Evolutionary conservation across 495 filamentous ascomycete species (phyloP), one percentile per base, ranked within the genome.

Genomic region (Sordaria brevicollis): DNA sequence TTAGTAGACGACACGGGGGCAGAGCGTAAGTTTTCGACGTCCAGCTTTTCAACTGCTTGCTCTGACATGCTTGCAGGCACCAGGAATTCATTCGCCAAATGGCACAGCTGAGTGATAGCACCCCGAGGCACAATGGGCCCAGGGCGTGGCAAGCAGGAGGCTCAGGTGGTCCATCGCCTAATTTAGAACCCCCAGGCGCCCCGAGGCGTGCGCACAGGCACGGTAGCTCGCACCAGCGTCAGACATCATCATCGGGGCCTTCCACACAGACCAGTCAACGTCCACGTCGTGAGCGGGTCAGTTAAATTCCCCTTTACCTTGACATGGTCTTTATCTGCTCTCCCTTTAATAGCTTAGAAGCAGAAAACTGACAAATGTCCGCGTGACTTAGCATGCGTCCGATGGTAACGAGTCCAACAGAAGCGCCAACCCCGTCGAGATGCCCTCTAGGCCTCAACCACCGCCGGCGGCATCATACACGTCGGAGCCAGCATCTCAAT

Each of bases 151-250:
- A 70, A 62, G 71, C 74, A 2, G 72, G 76, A 9, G 81, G n/a
- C n/a, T n/a, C n/a, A n/a, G n/a, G 80, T 35, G 79, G 81, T 31
- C 78, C 79, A 8, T 81, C 81, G 25, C 81, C 82, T 5, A 75
- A 79, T 4, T 74, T 70, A 13, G 82, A 84, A 41, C 57, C 71
- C 5, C 62, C 72, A 17, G 81, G 83, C 29, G 73, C 68, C 57
- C 74, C 79, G 17, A 77, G 83, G 43, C 76, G 82, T 21, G 76
- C 81, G 25, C 66, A 79, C 37, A 78, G 81, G 2, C 80, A 78
- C 41, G 74, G 76, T 62, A 79, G 72, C 71, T 72, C 77, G 6
- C 74, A 62, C 49, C 49, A 62, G 49, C 49, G 25, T 29, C 49
- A 75, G 69, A n/a, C n/a, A n/a, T 70, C 70, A 49, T 69, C 71